Evolutionary conservation across 2,329 filamentous ascomycete species (phyloP).

Genomic region (Fusarium oligoseptatum): DNA sequence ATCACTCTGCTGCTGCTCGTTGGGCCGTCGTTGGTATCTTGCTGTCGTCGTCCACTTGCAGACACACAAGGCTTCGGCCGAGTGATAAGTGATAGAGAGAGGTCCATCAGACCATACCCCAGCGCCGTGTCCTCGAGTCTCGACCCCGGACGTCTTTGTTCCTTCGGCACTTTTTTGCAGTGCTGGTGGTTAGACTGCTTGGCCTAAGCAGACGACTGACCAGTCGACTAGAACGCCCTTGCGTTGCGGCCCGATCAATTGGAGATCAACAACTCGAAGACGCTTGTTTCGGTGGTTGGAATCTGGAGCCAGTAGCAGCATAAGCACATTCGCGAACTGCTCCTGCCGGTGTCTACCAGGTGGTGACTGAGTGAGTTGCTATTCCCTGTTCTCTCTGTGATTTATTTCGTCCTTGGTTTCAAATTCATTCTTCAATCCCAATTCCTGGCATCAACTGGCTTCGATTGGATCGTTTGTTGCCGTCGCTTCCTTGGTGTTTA

Average conservation of each 20-base stretch:
- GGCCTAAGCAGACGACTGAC: conserved; percentile 16
- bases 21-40: conserved; percentile 9
- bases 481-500: conserved; percentile 24
- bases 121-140: conserved; percentile 10
- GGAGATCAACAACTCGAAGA: conserved; percentile 25
- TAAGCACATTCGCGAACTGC: neutral
- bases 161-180: conserved; percentile 6
- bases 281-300: conserved; percentile 32
- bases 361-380: conserved; percentile 26
- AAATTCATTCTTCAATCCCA: neutral
- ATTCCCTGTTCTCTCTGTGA: neutral
- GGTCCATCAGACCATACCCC: conserved; percentile 9
- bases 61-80: conserved; percentile 24
- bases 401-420: conserved; percentile 1
- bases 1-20: conserved; percentile 21
- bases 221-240: conserved; percentile 28
- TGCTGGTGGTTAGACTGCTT: conserved; percentile 12
- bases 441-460: conserved; percentile 4
- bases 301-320: conserved; percentile 11
- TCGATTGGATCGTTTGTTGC: conserved; percentile 14
- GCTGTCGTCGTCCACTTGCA: conserved; percentile 24
- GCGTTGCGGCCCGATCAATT: conserved; percentile 38
- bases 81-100: conserved; percentile 32
- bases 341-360: conserved; percentile 1
- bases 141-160: neutral